A percentile compares a stretch with the other conserved stretches of the same genome.
phyloP scores from a whole-genome alignment of 345 rosid species.

The Murraya koenigii region DNA sequence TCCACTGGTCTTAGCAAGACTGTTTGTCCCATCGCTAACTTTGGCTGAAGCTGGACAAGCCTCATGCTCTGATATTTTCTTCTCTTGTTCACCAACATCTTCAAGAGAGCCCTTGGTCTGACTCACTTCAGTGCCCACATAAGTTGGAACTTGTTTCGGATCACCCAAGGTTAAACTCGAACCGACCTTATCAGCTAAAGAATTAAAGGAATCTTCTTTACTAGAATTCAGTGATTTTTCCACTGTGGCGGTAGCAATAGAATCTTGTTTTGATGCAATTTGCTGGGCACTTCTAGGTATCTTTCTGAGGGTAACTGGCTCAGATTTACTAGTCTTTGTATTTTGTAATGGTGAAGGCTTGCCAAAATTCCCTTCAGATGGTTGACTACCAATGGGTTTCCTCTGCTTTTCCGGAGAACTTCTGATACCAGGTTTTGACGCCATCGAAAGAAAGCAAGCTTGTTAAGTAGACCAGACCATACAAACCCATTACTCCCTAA shows the following conservation, averaged over 20 bases:
- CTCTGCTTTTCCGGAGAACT: constrained; percentile 41
- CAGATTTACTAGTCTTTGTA: constrained; percentile 37
- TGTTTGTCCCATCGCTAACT: constrained; percentile 33
- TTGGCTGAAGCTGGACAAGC: constrained; percentile 28
- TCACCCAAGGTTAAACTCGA: constrained; percentile 49
- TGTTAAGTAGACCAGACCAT: constrained; percentile 16
- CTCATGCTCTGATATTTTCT: constrained; percentile 28
- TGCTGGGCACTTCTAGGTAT: constrained; percentile 20
- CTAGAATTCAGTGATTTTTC: constrained; percentile 20
- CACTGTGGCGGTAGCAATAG: constrained; percentile 18
- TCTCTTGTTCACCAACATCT: constrained; percentile 24
- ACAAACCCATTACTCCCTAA: constrained; percentile 35
- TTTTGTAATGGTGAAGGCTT: constrained; percentile 30
- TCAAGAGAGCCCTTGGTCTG: constrained; percentile 17
- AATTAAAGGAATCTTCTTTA: constrained; percentile 21
- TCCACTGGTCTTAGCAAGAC: constrained; percentile 42
- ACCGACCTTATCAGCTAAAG: constrained; percentile 49
- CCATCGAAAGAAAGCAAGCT: constrained; percentile 37
- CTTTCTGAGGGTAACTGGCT: constrained; percentile 25
- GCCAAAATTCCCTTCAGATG: constrained; percentile 27
- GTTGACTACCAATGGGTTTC: constrained; percentile 33
- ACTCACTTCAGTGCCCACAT: constrained; percentile 22
- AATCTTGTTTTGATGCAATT: constrained; percentile 27
- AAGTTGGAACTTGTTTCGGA: constrained; percentile 28
- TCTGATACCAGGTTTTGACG: constrained; percentile 45